A percentile compares a stretch with the other conserved stretches of the same genome.
These are phyloP conservation scores for Dimargaris cristalligena DNA, from an alignment of 192 early-diverging fungal species.

Conservation along the genomic window DNA sequence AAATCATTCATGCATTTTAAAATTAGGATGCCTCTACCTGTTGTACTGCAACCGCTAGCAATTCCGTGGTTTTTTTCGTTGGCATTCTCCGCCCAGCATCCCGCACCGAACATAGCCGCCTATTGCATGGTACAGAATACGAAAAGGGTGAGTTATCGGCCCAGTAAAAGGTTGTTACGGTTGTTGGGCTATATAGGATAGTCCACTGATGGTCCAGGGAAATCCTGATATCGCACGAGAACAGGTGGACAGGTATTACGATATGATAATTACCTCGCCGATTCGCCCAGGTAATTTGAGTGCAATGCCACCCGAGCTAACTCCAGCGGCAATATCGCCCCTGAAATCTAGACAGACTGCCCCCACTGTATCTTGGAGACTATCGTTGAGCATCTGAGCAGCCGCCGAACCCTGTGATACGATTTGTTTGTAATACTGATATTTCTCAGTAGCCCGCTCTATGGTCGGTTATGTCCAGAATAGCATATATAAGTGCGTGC, in stretches of 20 bases:
- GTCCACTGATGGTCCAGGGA: not conserved
- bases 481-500: not conserved
- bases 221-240: not conserved
- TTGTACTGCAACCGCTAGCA: slow-evolving; percentile 45
- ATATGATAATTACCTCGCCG: slow-evolving; percentile 41
- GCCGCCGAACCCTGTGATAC: slow-evolving; percentile 10
- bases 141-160: not conserved
- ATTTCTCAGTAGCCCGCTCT: slow-evolving; percentile 15
- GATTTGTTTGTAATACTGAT: slow-evolving; percentile 13
- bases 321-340: slow-evolving; percentile 51
- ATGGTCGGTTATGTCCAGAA: not conserved
- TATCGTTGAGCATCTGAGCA: slow-evolving; percentile 8
- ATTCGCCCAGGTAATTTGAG: slow-evolving; percentile 69
- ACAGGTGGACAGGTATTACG: not conserved
- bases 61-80: not conserved
- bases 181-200: no score
- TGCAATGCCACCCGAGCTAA: slow-evolving; percentile 75
- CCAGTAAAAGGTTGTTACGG: not conserved
- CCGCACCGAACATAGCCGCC: slow-evolving; percentile 70
- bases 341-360: slow-evolving; percentile 50
- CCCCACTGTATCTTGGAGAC: slow-evolving; percentile 69
- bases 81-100: slow-evolving; percentile 56
- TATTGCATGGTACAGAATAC: no score
- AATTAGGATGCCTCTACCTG: slow-evolving; percentile 15
- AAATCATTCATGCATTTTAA: not conserved